These are phyloP conservation scores for Eutypa lata DNA, from an alignment of 2,329 filamentous ascomycete genomes.

Conservation along the genomic window DNA sequence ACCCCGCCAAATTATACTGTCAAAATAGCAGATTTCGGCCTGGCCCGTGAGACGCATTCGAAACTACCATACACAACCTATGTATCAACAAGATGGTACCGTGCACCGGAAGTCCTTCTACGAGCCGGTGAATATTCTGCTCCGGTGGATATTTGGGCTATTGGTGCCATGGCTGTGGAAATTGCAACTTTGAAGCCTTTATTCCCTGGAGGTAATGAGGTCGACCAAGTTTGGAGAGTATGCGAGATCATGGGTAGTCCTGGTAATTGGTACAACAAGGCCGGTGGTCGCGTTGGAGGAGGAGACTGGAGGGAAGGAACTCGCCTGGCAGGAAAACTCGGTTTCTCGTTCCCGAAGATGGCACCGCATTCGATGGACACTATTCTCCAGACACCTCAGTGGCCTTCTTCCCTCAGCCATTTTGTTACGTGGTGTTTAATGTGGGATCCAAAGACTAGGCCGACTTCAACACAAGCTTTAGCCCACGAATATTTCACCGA, in stretches of 20 bases:
- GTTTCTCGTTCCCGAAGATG: slow-evolving; percentile 99
- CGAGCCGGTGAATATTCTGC: slow-evolving; percentile 96
- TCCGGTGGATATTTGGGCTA: slow-evolving; percentile 96
- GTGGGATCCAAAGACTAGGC: slow-evolving; percentile 93
- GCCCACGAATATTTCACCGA: slow-evolving; percentile 93
- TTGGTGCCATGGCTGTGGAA: slow-evolving; percentile 98
- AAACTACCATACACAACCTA: slow-evolving; percentile 97
- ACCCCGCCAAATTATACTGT: slow-evolving; percentile 93
- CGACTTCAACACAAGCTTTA: slow-evolving; percentile 90
- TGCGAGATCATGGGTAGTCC: slow-evolving; percentile 99
- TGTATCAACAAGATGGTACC: slow-evolving; percentile 97
- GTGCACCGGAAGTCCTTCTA: slow-evolving; percentile 89
- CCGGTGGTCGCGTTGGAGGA: slow-evolving; percentile 80
- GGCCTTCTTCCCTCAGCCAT: slow-evolving; percentile 81
- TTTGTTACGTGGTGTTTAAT: slow-evolving; percentile 99
- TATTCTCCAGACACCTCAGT: slow-evolving; percentile 84
- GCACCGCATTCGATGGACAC: slow-evolving; percentile 95
- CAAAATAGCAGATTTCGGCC: slow-evolving; percentile 97
- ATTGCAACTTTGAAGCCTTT: slow-evolving; percentile 94
- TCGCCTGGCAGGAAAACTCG: slow-evolving; percentile 87
- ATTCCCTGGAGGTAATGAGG: slow-evolving; percentile 96
- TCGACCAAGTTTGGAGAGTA: slow-evolving; percentile 97
- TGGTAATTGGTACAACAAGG: slow-evolving; percentile 95
- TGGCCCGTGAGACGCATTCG: slow-evolving; percentile 95
- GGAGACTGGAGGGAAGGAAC: slow-evolving; percentile 98